Base-by-base conservation (phyloP, 139 green algal genomes). In the Mychonastes homosphaera region DNA sequence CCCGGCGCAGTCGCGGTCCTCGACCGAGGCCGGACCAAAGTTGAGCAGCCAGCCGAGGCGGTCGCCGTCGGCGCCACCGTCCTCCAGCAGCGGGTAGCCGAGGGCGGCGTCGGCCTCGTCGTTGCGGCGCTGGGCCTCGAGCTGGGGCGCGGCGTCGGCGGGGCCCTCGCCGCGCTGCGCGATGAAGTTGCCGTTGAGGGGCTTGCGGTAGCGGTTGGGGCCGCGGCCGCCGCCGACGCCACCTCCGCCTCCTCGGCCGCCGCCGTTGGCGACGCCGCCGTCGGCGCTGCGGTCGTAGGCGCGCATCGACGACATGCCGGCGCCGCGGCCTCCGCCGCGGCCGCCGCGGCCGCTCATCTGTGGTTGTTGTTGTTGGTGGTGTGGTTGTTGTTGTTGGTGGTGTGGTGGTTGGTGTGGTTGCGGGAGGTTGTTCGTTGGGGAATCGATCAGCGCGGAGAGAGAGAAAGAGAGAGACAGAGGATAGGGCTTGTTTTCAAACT, bases 41-140 rank as follows among this genome's bases (percentile, higher is more conserved):
- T 95, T 97, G 45, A 97, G 74, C 13, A 97, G 80, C 90, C 90
- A 97, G 32, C 89, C 90, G 26, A 97, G 73, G 2, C 75, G 69
- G 44, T 84, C 73, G 7, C 44, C 48, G n/a, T n/a, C n/a, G n/a
- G n/a, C n/a, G 4, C 79, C 63, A 0, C 81, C 86, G 9, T 83
- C 72, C 2, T 59, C 87, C 65, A 87, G 87, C 29, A 83, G 59
- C 8, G 61, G 48, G 44, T 89, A 96, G 26, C 88, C 88, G 24
- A 95, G 65, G 19, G 52, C 30, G 6, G 58, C 74, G 53, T 95
- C 85, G 45, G 89, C 56, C 0, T 34, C 56, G 36, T 90, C 84
- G 32, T 88, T 69, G 0, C 75, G 67, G 4, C 76, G 58, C 28
- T 73, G 61, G 49, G 73, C 62, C 15, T 51, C 21, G n/a, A 84